Conservation (phyloP, 139 green algal species). For the Microglena sp. region DNA sequence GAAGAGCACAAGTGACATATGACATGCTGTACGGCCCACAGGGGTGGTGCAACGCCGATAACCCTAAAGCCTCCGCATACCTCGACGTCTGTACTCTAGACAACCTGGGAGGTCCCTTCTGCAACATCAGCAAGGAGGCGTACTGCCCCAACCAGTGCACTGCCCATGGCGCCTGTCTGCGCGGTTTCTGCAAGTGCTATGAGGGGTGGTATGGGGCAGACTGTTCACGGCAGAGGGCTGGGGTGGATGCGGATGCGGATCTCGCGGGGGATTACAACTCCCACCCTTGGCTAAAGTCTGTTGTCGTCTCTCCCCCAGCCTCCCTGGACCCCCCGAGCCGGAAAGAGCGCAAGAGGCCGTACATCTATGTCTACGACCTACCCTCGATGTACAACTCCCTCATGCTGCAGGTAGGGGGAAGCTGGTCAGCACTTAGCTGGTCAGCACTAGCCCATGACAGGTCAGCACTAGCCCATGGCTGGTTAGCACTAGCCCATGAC, state of each 20-base stretch:
- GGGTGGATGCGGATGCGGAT: background rate
- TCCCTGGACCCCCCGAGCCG: background rate
- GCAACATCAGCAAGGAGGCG: no score
- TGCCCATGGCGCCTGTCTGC: slow-evolving; percentile 22
- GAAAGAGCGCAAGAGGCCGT: slow-evolving; percentile 15
- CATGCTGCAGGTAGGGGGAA: slow-evolving; percentile 62
- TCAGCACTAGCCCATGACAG: no score
- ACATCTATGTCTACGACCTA: slow-evolving; percentile 52
- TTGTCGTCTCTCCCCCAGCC: no score
- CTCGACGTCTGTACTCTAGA: no score
- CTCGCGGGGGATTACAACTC: background rate
- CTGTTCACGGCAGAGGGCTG: slow-evolving; percentile 24
- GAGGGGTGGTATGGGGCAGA: slow-evolving; percentile 43
- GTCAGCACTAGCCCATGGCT: no score
- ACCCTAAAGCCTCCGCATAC: no score
- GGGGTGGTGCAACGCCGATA: background rate
- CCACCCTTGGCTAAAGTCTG: no score
- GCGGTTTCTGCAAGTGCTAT: slow-evolving; percentile 39
- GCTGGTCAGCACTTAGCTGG: no score
- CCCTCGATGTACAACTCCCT: slow-evolving; percentile 22
- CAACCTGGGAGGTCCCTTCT: no score
- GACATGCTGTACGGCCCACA: slow-evolving; percentile 1
- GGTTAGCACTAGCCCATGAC: no score
- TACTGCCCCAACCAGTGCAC: slow-evolving; percentile 48
- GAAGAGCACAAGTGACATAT: background rate